Evolutionary conservation across 495 filamentous ascomycete species (phyloP), one percentile per base, ranked within the genome.

Genomic region (Xylaria longipes): DNA sequence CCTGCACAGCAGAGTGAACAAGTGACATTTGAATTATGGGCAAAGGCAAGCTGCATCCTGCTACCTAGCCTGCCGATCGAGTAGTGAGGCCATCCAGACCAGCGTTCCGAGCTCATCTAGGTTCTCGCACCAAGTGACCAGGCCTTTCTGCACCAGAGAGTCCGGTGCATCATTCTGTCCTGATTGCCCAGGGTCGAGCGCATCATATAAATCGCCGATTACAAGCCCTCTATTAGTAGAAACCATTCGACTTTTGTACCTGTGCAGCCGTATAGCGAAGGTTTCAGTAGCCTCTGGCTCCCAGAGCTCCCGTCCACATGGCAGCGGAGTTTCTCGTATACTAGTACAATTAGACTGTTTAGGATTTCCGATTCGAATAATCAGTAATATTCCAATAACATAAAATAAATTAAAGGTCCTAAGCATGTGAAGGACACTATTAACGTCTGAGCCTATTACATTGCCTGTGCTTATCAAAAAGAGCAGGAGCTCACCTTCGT

Each of bases 91-190:
- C 65, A 67, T 67, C 65, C 65, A 67, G 1, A 67, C 65, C 0
- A 67, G 65, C 5, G 65, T 67, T 20, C 65, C 65, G n/a, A 67
- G 35, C 6, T 67, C 65, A 43, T 67, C 65, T 2, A 56, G 65
- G 29, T 12, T 67, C 11, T 67, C 65, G 22, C 65, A 67, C 65
- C 65, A 67, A 8, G 48, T 56, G 11, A 17, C 65, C 14, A 67
- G 9, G 25, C 56, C 65, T 35, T 67, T 54, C 35, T 56, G 65
- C 3, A 67, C 3, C 11, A 17, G 48, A n/a, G 46, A 1, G 46
- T 67, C 65, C 31, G 48, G 9, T 14, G n/a, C 27, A 20, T 22
- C 48, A 41, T 48, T 29, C 31, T 29, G 14, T 39, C 31, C 45
- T 2, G 15, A 2, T 15, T 35, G 17, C 6, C 17, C 45, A 37